Base-by-base conservation (phyloP, 2,329 filamentous ascomycete genomes). In the Penicillium griseofulvum region DNA sequence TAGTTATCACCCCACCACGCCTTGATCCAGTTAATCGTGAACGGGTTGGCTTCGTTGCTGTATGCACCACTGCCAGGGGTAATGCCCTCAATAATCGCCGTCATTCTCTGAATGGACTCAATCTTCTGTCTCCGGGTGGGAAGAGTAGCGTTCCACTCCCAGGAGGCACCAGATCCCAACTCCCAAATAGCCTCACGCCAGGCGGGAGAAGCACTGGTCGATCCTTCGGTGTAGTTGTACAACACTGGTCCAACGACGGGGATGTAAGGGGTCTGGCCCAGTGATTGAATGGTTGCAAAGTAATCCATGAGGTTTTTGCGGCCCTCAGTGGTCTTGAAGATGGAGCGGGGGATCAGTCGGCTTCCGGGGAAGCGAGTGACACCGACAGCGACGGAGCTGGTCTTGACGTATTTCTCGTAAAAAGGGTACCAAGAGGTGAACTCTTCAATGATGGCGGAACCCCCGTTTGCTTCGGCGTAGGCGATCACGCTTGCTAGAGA, bases 1-100 rank as follows among this genome's bases (percentile, higher is more conserved):
- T 64, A 64, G 55, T 64, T 64, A 8, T 61, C 52, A 5, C 62
- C 61, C 54, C 59, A 64, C 56, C 56, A 64, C 9, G 59, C 55
- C 48, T 64, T 55, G 11, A 42, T 38, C 61, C 62, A 64, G 24
- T 64, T 44, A 10, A 31, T 41, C 1, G 54, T 60, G 36, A 62
- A 64, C 2, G 59, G 50, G 39, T 64, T 63, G 17, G 57, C 61
- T 44, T 64, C 61, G 37, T 61, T 63, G 31, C 49, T 56, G 33
- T 64, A 64, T 5, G 61, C 58, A 2, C 61, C 61, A 33, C 60
- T 59, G 3, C 52, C 52, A 3, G 61, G 60, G 14, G 62, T 46
- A 34, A 46, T 46, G 3, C 29, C 14, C 34, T 57, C 61, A n/a
- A 64, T 55, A 12, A 46, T 8, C 19, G 43, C 43, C 1, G 43